phyloP scores from a whole-genome alignment of 106 monocot species.

The Apostasia shenzhenica region DNA sequence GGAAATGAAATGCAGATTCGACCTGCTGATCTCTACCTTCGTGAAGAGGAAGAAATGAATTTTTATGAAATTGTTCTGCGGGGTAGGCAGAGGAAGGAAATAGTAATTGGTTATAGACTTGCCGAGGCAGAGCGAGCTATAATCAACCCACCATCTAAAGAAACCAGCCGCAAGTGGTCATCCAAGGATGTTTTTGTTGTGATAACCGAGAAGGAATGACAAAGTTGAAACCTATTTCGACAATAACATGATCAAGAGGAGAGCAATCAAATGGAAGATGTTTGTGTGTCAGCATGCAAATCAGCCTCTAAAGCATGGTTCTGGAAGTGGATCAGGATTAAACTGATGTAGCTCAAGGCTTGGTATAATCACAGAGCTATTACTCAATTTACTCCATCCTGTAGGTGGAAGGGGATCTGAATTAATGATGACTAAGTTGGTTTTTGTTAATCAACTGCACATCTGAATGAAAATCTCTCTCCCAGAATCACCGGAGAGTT shows the following conservation, averaged over 20 bases:
- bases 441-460: no score
- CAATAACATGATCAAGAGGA: not conserved
- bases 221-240: not conserved
- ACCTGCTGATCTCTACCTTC: slow-evolving; percentile 51
- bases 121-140: slow-evolving; percentile 38
- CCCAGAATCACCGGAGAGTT: no score
- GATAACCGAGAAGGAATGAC: slow-evolving; percentile 60
- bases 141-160: slow-evolving; percentile 56
- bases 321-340: not conserved
- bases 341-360: not conserved
- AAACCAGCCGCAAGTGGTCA: slow-evolving; percentile 33
- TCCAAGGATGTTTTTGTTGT: slow-evolving; percentile 58
- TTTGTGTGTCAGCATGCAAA: not conserved
- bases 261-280: not conserved
- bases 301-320: not conserved
- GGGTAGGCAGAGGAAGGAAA: slow-evolving; percentile 54
- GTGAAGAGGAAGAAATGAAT: slow-evolving; percentile 48
- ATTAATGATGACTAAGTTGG: no score
- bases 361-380: no score
- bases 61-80: slow-evolving; percentile 57
- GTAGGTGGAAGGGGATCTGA: no score
- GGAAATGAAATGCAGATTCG: slow-evolving; percentile 70
- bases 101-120: slow-evolving; percentile 57
- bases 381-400: no score
- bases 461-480: no score